Evolutionary conservation across 331 rosid genomes (phyloP), one percentile per base, ranked within the genome.

Genomic region (Malus hybrid): DNA sequence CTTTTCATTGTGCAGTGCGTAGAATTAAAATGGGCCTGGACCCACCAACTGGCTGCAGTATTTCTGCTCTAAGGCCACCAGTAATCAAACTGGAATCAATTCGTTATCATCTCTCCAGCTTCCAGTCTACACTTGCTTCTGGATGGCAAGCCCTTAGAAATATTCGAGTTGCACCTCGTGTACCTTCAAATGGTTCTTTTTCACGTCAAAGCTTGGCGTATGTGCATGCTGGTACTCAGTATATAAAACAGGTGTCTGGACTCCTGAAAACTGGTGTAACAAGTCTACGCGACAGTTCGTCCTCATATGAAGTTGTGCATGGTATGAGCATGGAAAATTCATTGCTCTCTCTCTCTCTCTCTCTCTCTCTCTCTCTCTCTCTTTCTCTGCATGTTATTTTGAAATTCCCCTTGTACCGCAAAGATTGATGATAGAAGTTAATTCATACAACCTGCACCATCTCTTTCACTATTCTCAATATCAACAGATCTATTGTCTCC

Each of bases 191-290:
- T 84, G 86, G 96, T 72, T 95, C 99, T 56, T 67, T 95, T 50
- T 84, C 93, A 30, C 91, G 82, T 46, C 95, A 90, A 76, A 92
- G 99, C 84, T 75, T 95, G 86, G 97, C 97, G 20, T 95, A 95
- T 77, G 87, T 92, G 83, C 93, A 92, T 58, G 99, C 99, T 58
- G 90, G 99, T 80, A 89, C 93, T 73, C 90, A 84, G 64, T 95
- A 95, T 70, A 79, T 95, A 77, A 91, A 90, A 72, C 99, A 95
- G 75, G 98, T 95, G 61, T 92, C 99, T 60, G 95, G 95, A 70
- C 93, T 95, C 56, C 78, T 95, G 36, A 95, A 92, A 89, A 86
- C 84, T 73, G 90, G 99, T 44, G 99, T 88, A 57, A 90, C 93
- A 58, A 92, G 93, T 71, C 83, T 95, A 22, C 90, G 99, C 63